Evolutionary conservation across 2,329 filamentous ascomycete genomes (phyloP), one percentile per base, ranked within the genome.

Genomic region (Trichoderma koningiopsis): DNA sequence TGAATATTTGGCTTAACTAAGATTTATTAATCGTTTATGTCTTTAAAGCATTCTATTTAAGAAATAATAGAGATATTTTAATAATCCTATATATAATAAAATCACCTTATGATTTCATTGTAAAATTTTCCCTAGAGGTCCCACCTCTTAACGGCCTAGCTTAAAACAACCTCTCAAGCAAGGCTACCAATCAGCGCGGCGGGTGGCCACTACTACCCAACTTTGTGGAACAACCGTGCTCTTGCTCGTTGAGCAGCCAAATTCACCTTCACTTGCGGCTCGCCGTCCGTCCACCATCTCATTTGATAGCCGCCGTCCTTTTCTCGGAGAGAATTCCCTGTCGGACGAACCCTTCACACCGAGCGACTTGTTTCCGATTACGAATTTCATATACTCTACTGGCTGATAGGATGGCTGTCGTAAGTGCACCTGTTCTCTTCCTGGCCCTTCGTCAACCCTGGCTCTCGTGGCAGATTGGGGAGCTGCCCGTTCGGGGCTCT

Each of bases 381-480:
- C 64, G 60, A 60, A 64, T 64, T 52, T 70, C 72, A 70, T 72
- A 69, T 71, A 70, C 71, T 69, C 71, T 75, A 74, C 76, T 76
- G 73, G 74, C 73, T 74, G 75, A 77, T 78, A 81, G 79, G 79
- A 81, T 81, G 80, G 80, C 80, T 79, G 78, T 80, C 79, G 80
- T 81, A 78, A 80, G 80, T 81, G 49, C 66, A 58, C 68, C 53
- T 67, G 29, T 58, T 52, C 64, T 58, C 64, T 59, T 67, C 27
- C 64, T 67, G 55, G 35, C 37, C 40, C 37, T 59, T 31, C 24
- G 8, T 37, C 55, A 52, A 59, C 64, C 55, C 64, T 67, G 31
- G 64, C 64, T 58, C 64, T 59, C 40, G 52, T 67, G 53, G 55
- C 55, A 59, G 64, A 52, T 67, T 22, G 37, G 49, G 37, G 47